Conservation (phyloP, 1,284 basidiomycete genomes). For the Rhodotorula sp. region DNA sequence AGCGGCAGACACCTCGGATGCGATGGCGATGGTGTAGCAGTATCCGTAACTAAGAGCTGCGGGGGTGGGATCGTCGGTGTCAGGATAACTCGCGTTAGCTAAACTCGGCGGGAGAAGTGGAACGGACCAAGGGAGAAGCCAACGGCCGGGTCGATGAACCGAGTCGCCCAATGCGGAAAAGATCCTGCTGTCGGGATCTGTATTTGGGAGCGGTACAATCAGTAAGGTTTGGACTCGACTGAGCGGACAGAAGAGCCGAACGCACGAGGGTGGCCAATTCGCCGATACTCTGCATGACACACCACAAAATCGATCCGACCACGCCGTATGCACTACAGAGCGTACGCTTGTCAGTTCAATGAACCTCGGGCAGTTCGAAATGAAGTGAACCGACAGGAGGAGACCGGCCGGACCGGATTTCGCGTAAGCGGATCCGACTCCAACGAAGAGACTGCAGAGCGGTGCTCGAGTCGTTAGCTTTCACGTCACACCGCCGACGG, state of each 20-base stretch:
- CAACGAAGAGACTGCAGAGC: conserved; percentile 46
- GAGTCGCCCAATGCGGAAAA: conserved; percentile 27
- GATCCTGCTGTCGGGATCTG: conserved; percentile 33
- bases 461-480: neutral
- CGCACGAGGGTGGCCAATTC: conserved; percentile 26
- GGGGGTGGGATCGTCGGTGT: too few relatives aligned
- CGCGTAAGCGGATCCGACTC: conserved; percentile 46
- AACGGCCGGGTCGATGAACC: conserved; percentile 20
- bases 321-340: conserved; percentile 32
- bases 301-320: conserved; percentile 33
- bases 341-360: neutral
- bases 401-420: conserved; percentile 47
- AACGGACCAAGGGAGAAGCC: conserved; percentile 30
- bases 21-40: conserved; percentile 34
- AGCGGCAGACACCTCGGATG: conserved; percentile 32
- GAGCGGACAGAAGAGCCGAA: neutral
- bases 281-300: conserved; percentile 33
- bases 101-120: neutral
- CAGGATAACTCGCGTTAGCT: neutral
- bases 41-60: conserved; percentile 5
- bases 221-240: neutral
- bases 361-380: too few relatives aligned
- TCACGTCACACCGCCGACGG: neutral
- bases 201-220: neutral
- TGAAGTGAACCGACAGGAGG: conserved; percentile 31